Evolutionary conservation across 495 filamentous ascomycete species (phyloP), one percentile per base, ranked within the genome.

Genomic region (Bacidia gigantensis): DNA sequence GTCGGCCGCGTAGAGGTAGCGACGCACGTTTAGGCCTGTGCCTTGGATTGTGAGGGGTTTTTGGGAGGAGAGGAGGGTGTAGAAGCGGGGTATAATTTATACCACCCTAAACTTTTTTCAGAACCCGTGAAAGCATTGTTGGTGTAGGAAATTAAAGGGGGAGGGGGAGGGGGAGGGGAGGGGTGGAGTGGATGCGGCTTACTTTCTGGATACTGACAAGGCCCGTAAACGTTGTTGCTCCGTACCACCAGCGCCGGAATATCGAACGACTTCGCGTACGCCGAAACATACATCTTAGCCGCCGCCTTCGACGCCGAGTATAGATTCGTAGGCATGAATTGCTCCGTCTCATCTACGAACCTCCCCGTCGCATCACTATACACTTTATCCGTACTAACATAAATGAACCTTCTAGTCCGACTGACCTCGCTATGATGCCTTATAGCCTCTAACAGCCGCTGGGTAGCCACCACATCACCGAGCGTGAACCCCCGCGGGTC

Each of bases 21-120:
- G 72, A 5, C 82, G 74, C 1, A 76, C 80, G 14, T 81, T 78
- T 3, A 69, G 73, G 46, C 84, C 84, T 59, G 81, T 76, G 29
- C 84, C 84, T 60, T 88, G 84, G 21, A 88, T 65, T 25, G 82
- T 72, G 0, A 85, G 74, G 11, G 76, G 75, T 43, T 74, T 66
- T 12, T 62, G 55, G 1, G 78, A 72, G 50, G 74, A 65, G n/a
- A 86, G 69, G 11, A 86, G 68, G 57, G 72, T 78, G 43, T 71
- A 74, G 64, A 88, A 88, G 59, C 83, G 84, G 22, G 83, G 83
- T 38, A 87, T 87, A 52, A 87, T 80, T 65, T 87, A 81, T 86
- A 58, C 3, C 21, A 23, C 84, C 84, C 56, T 86, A 87, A 22
- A 89, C 80, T 56, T 89, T 89, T 69, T 87, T 89, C n/a, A n/a